Evolutionary conservation across 192 early-diverging fungal genomes (phyloP).

Genomic region (Backusella macrospora): DNA sequence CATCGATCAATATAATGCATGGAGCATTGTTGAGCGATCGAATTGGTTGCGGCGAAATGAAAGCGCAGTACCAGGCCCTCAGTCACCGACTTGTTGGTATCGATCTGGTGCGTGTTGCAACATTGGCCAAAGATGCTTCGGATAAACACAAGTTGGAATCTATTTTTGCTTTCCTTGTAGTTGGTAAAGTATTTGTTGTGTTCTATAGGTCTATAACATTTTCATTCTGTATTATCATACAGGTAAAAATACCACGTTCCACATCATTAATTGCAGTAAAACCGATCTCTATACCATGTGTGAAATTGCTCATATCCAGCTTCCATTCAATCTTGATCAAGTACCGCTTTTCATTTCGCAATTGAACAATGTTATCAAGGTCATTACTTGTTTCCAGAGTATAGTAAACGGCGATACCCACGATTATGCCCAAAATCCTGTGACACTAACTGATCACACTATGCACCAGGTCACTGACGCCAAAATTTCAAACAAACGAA

Average conservation of each 20-base stretch:
- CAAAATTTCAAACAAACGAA: not conserved
- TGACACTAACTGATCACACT: slow-evolving; percentile 1
- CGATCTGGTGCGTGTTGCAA: slow-evolving; percentile 19
- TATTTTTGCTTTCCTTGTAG: slow-evolving; percentile 12
- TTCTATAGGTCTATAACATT: slow-evolving; percentile 12
- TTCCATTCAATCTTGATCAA: slow-evolving; percentile 17
- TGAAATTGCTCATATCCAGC: slow-evolving; percentile 19
- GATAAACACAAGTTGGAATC: slow-evolving; percentile 24
- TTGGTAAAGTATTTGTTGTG: slow-evolving; percentile 20
- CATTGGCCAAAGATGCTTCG: slow-evolving; percentile 21
- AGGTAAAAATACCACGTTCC: slow-evolving; percentile 18
- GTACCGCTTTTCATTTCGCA: slow-evolving; percentile 16
- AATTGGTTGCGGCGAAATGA: slow-evolving; percentile 25
- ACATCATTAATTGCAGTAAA: slow-evolving; percentile 5
- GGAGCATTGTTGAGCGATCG: slow-evolving; percentile 14
- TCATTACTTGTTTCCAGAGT: slow-evolving; percentile 19
- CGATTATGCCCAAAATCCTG: slow-evolving; percentile 6
- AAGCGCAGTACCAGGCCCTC: slow-evolving; percentile 15
- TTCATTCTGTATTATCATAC: slow-evolving; percentile 16
- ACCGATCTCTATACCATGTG: slow-evolving; percentile 11
- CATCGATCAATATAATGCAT: slow-evolving; percentile 19
- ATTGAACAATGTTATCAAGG: slow-evolving; percentile 15
- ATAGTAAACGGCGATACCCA: slow-evolving; percentile 15
- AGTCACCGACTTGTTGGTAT: slow-evolving; percentile 15
- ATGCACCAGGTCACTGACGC: slow-evolving; percentile 7